Conservation (phyloP, 208 protist species). For the Leptomonas seymouri region DNA sequence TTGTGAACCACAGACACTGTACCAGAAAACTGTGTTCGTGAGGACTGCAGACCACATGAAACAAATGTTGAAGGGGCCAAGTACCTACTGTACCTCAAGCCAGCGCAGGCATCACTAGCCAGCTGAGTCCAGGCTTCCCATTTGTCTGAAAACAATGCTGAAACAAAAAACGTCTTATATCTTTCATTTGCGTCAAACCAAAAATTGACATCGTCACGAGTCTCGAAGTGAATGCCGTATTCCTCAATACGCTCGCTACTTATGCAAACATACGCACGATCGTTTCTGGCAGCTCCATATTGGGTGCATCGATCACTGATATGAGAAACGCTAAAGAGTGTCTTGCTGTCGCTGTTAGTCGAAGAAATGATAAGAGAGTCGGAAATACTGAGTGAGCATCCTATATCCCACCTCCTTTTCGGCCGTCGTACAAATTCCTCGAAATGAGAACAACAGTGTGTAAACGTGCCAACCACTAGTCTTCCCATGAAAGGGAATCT, state of each 20-base stretch:
- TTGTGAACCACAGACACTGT: constrained; percentile 12
- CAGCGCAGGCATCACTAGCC: constrained; percentile 19
- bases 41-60: constrained; percentile 21
- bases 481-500: constrained; percentile 16
- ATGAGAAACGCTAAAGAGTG: constrained; percentile 11
- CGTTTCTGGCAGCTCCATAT: neutral
- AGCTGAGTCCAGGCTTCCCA: constrained; percentile 31
- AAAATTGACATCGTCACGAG: constrained; percentile 25
- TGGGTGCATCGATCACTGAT: neutral
- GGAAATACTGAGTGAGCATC: constrained; percentile 8
- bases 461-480: neutral
- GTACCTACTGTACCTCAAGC: constrained; percentile 8
- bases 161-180: constrained; percentile 19
- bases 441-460: constrained; percentile 8
- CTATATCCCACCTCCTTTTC: neutral
- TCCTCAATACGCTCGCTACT: neutral
- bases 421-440: constrained; percentile 11
- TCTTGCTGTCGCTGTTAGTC: neutral
- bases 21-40: constrained; percentile 14
- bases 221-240: constrained; percentile 22
- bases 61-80: neutral
- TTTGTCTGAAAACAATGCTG: constrained; percentile 20
- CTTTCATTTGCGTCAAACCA: constrained; percentile 12
- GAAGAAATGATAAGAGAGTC: neutral
- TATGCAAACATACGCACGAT: constrained; percentile 6